phyloP scores from a whole-genome alignment of 805 yeast species.

The Suhomyces sp. region DNA sequence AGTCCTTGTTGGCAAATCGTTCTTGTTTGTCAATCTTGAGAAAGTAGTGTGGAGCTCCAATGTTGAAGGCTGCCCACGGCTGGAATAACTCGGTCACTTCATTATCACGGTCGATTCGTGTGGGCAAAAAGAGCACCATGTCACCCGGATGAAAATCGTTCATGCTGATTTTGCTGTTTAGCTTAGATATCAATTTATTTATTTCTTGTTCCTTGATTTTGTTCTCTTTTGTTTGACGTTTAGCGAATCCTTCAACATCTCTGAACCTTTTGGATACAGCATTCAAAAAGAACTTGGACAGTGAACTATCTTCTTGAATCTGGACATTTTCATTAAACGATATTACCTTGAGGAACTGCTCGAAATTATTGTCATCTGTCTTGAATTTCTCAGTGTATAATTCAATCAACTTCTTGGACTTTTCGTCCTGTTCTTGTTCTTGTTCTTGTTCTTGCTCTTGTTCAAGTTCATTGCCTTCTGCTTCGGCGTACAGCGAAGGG shows the following conservation, averaged over 20 bases:
- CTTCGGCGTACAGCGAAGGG: neutral
- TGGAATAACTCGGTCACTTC: conserved; percentile 24
- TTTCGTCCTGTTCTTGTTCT: conserved; percentile 8
- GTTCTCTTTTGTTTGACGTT: conserved; percentile 75
- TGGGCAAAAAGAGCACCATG: conserved; percentile 80
- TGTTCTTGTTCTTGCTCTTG: conserved; percentile 12
- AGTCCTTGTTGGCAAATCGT: conserved; percentile 52
- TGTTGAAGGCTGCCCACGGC: conserved; percentile 95
- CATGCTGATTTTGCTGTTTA: conserved; percentile 59
- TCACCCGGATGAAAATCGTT: conserved; percentile 69
- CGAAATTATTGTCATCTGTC: conserved; percentile 11
- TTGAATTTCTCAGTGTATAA: conserved; percentile 17
- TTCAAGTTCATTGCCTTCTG: conserved; percentile 6
- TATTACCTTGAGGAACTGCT: conserved; percentile 18
- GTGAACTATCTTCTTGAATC: conserved; percentile 19
- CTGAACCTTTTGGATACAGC: conserved; percentile 67
- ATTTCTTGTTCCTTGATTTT: conserved; percentile 49
- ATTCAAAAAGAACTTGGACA: conserved; percentile 31
- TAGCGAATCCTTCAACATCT: conserved; percentile 88
- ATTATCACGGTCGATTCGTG: conserved; percentile 44
- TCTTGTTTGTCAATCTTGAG: conserved; percentile 44
- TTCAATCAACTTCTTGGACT: conserved; percentile 14
- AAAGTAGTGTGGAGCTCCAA: conserved; percentile 83
- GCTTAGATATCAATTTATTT: conserved; percentile 30
- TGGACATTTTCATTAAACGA: conserved; percentile 28